A percentile compares a stretch with the other conserved stretches of the same genome.
Conservation (phyloP, 345 rosid species). For the Gossypium ekmanianum region DNA sequence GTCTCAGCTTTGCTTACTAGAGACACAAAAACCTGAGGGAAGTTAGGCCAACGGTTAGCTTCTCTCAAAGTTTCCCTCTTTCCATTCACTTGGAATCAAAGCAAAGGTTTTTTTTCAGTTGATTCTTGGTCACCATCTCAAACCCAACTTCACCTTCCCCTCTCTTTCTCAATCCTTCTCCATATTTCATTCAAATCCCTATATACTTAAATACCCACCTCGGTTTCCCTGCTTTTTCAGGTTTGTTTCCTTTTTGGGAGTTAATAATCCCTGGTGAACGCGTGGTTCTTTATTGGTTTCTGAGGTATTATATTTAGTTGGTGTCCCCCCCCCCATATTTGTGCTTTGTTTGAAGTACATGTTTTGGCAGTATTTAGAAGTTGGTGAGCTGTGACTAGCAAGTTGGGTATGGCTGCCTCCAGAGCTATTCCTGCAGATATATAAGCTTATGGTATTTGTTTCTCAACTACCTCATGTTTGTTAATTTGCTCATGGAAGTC, state of each 20-base stretch:
- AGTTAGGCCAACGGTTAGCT: conserved; percentile 77
- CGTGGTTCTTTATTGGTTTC: conserved; percentile 3
- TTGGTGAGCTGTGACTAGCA: conserved; percentile 12
- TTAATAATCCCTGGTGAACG: not conserved
- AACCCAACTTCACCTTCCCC: conserved; percentile 76
- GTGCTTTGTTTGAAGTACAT: not conserved
- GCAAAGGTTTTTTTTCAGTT: conserved; percentile 41
- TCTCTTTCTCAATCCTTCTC: conserved; percentile 22
- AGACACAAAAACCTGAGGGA: conserved; percentile 43
- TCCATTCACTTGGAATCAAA: conserved; percentile 53
- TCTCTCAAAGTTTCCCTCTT: conserved; percentile 29
- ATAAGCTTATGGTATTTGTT: conserved; percentile 32
- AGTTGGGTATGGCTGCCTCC: not conserved
- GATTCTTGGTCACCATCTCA: conserved; percentile 93
- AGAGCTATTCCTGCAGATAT: not conserved
- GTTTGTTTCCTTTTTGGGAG: not conserved
- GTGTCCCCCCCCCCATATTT: not conserved
- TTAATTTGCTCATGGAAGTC: conserved; percentile 2
- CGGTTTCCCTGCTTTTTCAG: conserved; percentile 7
- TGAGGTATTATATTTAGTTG: not conserved
- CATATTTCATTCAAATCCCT: conserved; percentile 9
- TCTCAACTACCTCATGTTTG: conserved; percentile 40
- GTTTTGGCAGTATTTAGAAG: conserved; percentile 3
- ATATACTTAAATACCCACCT: conserved; percentile 24
- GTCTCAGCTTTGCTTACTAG: conserved; percentile 38